Evolutionary conservation across 306 rosid genomes (phyloP).

Genomic region (Trichosanthes cucumerina): DNA sequence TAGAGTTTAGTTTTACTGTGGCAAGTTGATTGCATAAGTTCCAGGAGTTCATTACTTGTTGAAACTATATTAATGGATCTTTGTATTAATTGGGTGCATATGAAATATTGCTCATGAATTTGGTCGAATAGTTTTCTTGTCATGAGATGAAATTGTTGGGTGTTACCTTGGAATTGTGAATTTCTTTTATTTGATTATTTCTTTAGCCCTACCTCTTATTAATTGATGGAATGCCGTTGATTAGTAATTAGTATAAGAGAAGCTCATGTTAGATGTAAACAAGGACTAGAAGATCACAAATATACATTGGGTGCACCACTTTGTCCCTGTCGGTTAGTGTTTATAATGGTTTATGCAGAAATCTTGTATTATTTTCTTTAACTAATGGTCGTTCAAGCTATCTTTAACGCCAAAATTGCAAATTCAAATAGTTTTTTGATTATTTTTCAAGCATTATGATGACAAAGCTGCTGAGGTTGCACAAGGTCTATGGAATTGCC

Average conservation of each 20-base stretch:
- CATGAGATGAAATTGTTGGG: background rate
- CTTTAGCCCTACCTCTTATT: background rate
- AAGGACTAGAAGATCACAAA: conserved; percentile 98
- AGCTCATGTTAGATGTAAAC: no score
- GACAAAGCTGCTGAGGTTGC: no score
- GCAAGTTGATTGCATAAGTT: background rate
- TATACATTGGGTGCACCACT: conserved; percentile 96
- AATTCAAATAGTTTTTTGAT: background rate
- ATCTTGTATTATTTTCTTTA: background rate
- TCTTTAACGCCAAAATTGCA: background rate
- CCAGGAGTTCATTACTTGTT: background rate
- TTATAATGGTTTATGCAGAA: background rate
- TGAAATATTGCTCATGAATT: background rate
- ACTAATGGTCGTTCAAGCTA: background rate
- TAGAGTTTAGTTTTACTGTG: background rate
- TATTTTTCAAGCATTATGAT: conserved; percentile 69
- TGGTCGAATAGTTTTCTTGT: background rate
- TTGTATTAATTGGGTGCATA: background rate
- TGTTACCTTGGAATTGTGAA: background rate
- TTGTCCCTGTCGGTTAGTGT: conserved; percentile 91
- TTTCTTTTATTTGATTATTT: background rate
- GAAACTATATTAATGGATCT: background rate
- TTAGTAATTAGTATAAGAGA: background rate
- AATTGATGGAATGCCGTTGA: conserved; percentile 9
- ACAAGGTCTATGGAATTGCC: no score